Conservation (phyloP, 345 rosid species). For the Conringia planisiliqua region DNA sequence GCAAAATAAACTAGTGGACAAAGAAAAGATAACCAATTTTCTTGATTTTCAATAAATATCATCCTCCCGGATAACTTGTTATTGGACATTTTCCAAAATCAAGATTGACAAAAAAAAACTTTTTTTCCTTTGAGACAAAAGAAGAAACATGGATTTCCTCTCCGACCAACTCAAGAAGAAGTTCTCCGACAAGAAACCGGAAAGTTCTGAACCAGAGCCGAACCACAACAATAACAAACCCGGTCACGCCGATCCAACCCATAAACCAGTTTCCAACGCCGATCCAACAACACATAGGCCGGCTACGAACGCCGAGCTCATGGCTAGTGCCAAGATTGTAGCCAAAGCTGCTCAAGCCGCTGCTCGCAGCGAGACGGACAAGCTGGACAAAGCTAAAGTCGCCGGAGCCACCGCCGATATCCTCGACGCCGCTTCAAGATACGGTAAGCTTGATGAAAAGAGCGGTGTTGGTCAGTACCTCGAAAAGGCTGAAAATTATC, state of each 20-base stretch:
- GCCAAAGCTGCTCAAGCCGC: conserved; percentile 55
- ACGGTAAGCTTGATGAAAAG: conserved; percentile 68
- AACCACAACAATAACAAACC: conserved; percentile 25
- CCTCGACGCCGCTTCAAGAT: conserved; percentile 54
- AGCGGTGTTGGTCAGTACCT: conserved; percentile 55
- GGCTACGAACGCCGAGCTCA: conserved; percentile 46
- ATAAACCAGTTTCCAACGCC: conserved; percentile 25
- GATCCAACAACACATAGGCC: conserved; percentile 29
- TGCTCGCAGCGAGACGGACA: conserved; percentile 32
- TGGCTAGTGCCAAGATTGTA: conserved; percentile 62
- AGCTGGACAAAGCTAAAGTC: conserved; percentile 38
- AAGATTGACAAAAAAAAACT: not conserved
- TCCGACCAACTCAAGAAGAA: conserved; percentile 36
- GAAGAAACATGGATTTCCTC: conserved; percentile 28
- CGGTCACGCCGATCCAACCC: conserved; percentile 18
- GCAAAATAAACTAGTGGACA: conserved; percentile 10
- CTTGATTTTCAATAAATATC: conserved; percentile 9
- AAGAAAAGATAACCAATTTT: not conserved
- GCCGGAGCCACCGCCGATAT: conserved; percentile 51
- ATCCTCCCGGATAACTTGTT: not conserved
- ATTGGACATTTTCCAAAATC: not conserved
- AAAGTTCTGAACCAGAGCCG: conserved; percentile 3
- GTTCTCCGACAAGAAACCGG: conserved; percentile 33
- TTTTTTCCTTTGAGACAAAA: not conserved
- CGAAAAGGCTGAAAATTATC: conserved; percentile 66